Evolutionary conservation across 228 moss, liverwort and hornwort genomes (phyloP).

Genomic region (Sphagnum fallax): DNA sequence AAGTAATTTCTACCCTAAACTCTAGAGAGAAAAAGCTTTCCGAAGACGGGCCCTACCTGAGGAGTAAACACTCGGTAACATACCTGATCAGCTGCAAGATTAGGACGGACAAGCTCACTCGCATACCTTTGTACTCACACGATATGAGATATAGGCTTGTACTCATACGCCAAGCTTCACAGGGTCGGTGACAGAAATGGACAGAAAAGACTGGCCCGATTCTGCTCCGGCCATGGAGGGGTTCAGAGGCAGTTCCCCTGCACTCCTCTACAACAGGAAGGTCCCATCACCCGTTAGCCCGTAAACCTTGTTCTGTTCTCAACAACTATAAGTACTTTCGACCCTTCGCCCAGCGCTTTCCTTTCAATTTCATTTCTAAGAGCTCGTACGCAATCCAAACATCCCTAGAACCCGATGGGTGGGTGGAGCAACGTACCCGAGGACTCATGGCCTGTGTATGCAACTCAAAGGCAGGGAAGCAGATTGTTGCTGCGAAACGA

Average conservation of each 20-base stretch:
- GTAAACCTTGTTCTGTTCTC: too few relatives aligned
- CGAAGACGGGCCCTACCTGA: not conserved
- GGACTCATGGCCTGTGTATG: too few relatives aligned
- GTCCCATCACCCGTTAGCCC: too few relatives aligned
- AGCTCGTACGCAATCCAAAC: too few relatives aligned
- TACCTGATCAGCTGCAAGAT: too few relatives aligned
- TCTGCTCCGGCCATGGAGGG: conserved; percentile 3
- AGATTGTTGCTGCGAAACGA: too few relatives aligned
- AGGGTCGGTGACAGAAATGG: conserved; percentile 46
- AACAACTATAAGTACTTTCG: too few relatives aligned
- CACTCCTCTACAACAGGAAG: not conserved
- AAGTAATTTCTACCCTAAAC: not conserved
- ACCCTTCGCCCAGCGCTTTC: too few relatives aligned
- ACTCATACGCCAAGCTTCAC: conserved; percentile 53
- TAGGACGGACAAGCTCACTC: not conserved
- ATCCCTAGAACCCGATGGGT: too few relatives aligned
- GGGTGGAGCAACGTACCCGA: too few relatives aligned
- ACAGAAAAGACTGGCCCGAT: conserved; percentile 34
- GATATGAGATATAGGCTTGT: conserved; percentile 48
- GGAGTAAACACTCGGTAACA: not conserved
- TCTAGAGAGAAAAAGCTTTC: not conserved
- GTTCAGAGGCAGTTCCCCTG: conserved; percentile 12
- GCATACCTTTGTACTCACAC: conserved; percentile 46
- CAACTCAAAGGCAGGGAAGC: too few relatives aligned
- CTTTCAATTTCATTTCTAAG: too few relatives aligned